Base-by-base conservation (phyloP, 2,329 filamentous ascomycete genomes). In the Diaporthe australafricana region DNA sequence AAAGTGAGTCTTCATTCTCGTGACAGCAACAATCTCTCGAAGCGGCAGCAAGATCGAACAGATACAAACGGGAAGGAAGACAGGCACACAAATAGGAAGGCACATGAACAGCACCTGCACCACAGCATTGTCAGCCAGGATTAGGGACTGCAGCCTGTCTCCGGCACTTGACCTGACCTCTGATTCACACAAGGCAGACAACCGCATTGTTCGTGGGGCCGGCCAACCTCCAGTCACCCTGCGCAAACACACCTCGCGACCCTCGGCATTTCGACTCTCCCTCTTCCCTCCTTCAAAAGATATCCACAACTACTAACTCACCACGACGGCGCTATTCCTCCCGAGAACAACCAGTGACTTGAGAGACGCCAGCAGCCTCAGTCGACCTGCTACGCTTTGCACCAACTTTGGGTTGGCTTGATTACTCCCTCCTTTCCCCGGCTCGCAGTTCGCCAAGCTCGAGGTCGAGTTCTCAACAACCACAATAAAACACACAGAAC, bases 41-140 rank as follows among this genome's bases (percentile, higher is more conserved):
- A 42, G n/a, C 50, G 45, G 45, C 45, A 50, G 45, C 45, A 17
- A 25, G 27, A 22, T 35, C 20, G 14, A 42, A 48, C n/a, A n/a
- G n/a, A n/a, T n/a, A n/a, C 32, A 35, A 35, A 35, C 32, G 9
- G 32, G 32, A 35, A 35, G 32, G 32, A 35, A 9, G 32, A 35
- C 32, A 35, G 5, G 32, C 14, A 20, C 20, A 17, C 20, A 22
- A 35, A 7, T 14, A 14, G 45, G 60, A 65, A 65, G 60, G 60
- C 60, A 65, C 60, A 27, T 38, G n/a, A 8, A 65, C 45, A 12
- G 45, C 30, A 12, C 45, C 60, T 27, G 38, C 45, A 63, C 57
- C 22, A 5, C 27, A n/a, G 5, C 40, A 62, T 4, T 12, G 2
- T 20, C n/a, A 20, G 45, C 16, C 56, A 60, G 38, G 32, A 25